A percentile compares a stretch with the other conserved stretches of the same genome.
These are phyloP conservation scores for Halophytophthora polymorphica DNA, from an alignment of 352 stramenopile species.

Conservation along the genomic window DNA sequence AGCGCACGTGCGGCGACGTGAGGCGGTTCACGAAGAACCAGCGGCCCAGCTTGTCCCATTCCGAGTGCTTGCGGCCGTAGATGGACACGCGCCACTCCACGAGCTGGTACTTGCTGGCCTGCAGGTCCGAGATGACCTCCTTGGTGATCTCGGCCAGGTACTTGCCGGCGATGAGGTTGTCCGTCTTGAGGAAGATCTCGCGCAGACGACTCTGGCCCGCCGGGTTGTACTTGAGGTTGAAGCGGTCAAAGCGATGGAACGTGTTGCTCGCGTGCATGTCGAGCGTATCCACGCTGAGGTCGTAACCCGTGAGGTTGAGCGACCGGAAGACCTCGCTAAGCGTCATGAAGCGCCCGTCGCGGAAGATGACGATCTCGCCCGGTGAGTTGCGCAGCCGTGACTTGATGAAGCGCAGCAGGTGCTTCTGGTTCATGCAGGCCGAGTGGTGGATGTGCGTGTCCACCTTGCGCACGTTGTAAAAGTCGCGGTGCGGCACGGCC, in stretches of 20 bases:
- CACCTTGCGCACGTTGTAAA: conserved; percentile 98
- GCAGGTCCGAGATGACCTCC: conserved; percentile 86
- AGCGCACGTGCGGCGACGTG: conserved; percentile 93
- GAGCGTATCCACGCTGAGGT: conserved; percentile 98
- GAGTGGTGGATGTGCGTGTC: conserved; percentile 99
- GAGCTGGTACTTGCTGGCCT: conserved; percentile 94
- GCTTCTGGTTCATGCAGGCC: conserved; percentile 96
- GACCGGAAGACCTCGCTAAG: conserved; percentile 93
- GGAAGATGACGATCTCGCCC: conserved; percentile 93
- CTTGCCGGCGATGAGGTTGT: conserved; percentile 96
- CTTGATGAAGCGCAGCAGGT: conserved; percentile 92
- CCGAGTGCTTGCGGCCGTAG: conserved; percentile 90
- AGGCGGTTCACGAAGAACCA: conserved; percentile 96
- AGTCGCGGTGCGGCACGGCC: conserved; percentile 96
- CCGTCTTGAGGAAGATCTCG: conserved; percentile 99
- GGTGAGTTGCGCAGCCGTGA: conserved; percentile 76
- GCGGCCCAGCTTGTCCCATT: conserved; percentile 96
- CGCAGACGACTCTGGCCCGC: conserved; percentile 91
- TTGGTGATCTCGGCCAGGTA: conserved; percentile 97
- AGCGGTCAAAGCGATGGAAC: conserved; percentile 99
- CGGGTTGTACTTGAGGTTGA: conserved; percentile 99
- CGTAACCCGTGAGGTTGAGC: conserved; percentile 94
- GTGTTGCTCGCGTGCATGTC: conserved; percentile 99
- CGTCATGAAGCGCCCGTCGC: conserved; percentile 95
- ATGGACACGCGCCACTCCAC: conserved; percentile 94